Percentiles rank a stretch among this genome's conserved stretches.
phyloP scores from a whole-genome alignment of 768 basidiomycete genomes.

The Asterophora lycoperdoides region DNA sequence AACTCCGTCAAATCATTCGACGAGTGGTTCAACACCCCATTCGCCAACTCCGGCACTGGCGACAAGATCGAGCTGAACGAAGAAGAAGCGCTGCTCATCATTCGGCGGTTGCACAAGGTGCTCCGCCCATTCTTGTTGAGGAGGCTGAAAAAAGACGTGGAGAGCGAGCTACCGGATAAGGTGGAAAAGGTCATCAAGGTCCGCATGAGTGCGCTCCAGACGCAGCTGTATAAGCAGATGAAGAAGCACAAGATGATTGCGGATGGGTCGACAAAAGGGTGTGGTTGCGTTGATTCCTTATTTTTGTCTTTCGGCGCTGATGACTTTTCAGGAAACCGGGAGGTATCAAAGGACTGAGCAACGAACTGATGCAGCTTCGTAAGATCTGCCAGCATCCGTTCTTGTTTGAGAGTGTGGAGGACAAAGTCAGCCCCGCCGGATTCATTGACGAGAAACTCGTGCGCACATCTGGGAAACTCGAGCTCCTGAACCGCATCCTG shows the following conservation, averaged over 20 bases:
- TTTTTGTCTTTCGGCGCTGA: not conserved
- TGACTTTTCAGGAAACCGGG: conserved; percentile 50
- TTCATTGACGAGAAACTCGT: conserved; percentile 82
- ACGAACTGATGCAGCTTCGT: conserved; percentile 95
- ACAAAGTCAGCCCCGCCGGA: conserved; percentile 82
- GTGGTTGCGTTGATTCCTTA: conserved; percentile 20
- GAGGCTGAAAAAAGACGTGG: conserved; percentile 93
- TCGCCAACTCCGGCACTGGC: conserved; percentile 94
- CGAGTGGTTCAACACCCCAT: conserved; percentile 99
- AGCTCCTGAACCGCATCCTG: conserved; percentile 83
- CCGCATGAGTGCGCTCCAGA: conserved; percentile 89
- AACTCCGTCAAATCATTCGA: conserved; percentile 99
- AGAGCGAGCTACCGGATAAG: conserved; percentile 93
- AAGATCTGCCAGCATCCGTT: conserved; percentile 99
- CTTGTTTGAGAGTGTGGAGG: conserved; percentile 92
- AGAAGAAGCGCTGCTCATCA: conserved; percentile 98
- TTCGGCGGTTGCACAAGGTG: conserved; percentile 94
- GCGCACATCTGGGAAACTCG: conserved; percentile 89
- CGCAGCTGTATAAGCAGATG: conserved; percentile 94
- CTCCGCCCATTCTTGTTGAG: conserved; percentile 91
- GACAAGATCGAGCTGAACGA: conserved; percentile 99
- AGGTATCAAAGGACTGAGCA: conserved; percentile 86
- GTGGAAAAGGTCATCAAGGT: conserved; percentile 98
- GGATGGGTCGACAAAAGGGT: conserved; percentile 75
- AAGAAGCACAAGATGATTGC: conserved; percentile 98